These are phyloP conservation scores for Myochromella boudieri DNA, from an alignment of 768 basidiomycete species.

Conservation along the genomic window DNA sequence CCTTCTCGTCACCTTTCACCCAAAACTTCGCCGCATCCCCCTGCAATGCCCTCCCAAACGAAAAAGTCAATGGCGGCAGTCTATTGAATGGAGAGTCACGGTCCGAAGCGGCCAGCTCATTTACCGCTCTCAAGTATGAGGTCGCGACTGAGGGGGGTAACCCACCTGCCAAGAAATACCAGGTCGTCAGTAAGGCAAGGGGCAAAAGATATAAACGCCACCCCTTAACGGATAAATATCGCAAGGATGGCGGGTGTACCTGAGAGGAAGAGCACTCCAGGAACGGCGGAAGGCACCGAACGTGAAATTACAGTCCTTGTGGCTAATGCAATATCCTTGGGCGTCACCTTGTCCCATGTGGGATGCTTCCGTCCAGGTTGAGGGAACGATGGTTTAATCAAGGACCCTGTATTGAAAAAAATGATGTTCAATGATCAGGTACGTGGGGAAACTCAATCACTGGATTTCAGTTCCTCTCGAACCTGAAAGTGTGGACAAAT, in stretches of 20 bases:
- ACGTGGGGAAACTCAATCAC: no score
- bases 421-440: neutral
- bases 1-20: slow-evolving; percentile 42
- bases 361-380: slow-evolving; percentile 46
- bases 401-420: slow-evolving; percentile 32
- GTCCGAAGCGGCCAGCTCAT: slow-evolving; percentile 35
- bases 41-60: slow-evolving; percentile 51
- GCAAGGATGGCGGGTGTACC: slow-evolving; percentile 27
- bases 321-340: slow-evolving; percentile 44
- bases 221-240: slow-evolving; percentile 5
- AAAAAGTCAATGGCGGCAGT: slow-evolving; percentile 46
- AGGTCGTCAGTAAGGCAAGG: neutral
- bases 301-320: slow-evolving; percentile 45
- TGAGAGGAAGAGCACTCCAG: slow-evolving; percentile 51
- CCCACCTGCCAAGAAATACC: slow-evolving; percentile 33
- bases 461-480: no score
- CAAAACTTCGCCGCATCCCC: slow-evolving; percentile 47
- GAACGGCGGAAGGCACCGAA: slow-evolving; percentile 43
- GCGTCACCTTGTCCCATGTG: slow-evolving; percentile 32
- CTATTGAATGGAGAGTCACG: slow-evolving; percentile 34
- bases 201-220: no score
- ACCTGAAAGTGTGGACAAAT: neutral
- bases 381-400: slow-evolving; percentile 54
- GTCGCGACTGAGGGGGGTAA: slow-evolving; percentile 40
- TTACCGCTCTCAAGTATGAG: slow-evolving; percentile 40